Evolutionary conservation across 148 eudicot species (phyloP), one percentile per base, ranked within the genome.

Genomic region (Drosera capensis): DNA sequence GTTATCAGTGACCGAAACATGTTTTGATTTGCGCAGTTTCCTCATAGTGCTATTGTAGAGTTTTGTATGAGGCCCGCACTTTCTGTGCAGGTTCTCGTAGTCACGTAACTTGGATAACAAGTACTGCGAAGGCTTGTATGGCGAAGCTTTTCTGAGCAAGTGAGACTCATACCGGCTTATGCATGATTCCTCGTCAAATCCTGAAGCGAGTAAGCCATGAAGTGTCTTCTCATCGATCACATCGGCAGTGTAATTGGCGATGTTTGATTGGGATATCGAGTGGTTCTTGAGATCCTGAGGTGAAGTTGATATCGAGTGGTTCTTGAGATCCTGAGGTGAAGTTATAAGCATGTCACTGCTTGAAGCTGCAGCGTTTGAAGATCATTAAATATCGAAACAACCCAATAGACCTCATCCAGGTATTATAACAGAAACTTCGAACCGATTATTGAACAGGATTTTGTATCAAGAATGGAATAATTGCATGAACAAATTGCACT

Each of bases 11-110:
- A 6, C 21, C n/a, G 54, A 38, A 23, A 16, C 13, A 45, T 9
- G 16, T 15, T 23, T 37, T n/a, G 13, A n/a, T 36, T 14, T 36
- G 14, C 1, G 18, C 16, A 74, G 77, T 19, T 43, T 41, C 15
- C 43, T 54, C 30, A 74, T 25, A 7, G 68, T 58, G 57, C 35
- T 57, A 45, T 70, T 68, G 64, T 78, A 82, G 9, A 57, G 46
- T 31, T 55, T 47, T 8, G 86, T 64, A 23, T 58, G 34, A 7
- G 93, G 86, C 22, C 85, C 82, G 44, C 93, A 82, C 17, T 56
- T 68, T 39, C 68, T 69, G 45, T 74, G 86, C 23, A 63, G 81
- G 13, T 68, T 56, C 68, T 82, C 93, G 22, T 82, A 82, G 45
- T 46, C 57, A 23, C 93, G 71, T 46, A 82, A 55, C 61, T 64